Base-by-base conservation (phyloP, 768 basidiomycete species). In the Termitomyces heimii region DNA sequence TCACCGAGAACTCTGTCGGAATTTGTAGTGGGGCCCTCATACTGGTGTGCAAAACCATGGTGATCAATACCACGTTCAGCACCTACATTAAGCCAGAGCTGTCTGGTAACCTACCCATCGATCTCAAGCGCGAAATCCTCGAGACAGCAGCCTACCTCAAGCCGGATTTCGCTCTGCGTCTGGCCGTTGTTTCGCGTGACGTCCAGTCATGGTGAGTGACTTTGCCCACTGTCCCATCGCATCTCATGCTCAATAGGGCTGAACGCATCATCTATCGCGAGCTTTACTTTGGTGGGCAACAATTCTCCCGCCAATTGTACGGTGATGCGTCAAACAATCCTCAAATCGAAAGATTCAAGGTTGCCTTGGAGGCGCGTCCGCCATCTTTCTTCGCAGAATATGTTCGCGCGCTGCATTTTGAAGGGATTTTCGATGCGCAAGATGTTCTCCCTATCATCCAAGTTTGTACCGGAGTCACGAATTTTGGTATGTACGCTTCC, bases 111-210 rank as follows among this genome's bases (percentile, higher is more conserved):
- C 56, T 66, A 20, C 65, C 59, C 10, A 32, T 28, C 24, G 63
- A 66, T 49, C 56, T 66, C 26, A 62, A 61, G 44, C 59, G 63
- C n/a, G 63, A 64, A 34, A 62, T 66, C 40, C 51, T 66, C 0
- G 61, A 64, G 50, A 54, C 50, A 24, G 51, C 61, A 37, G 60
- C 63, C 16, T 57, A 56, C 18, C 35, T 46, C 18, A n/a, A 58
- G 18, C 61, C 58, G 0, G 29, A 31, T 2, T 55, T 59, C 37
- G 63, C 63, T 31, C 42, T 47, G 26, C 57, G 56, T 42, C 45
- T 64, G 31, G 58, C 65, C 5, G 45, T 60, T 9, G 56, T 64
- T 20, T 66, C 65, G 10, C 53, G 58, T 4, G 56, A 61, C 2
- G 49, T 63, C 5, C 60, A 63, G 40, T 40, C 54, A n/a, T 64